Base-by-base conservation (phyloP, 2,329 filamentous ascomycete genomes). In the Aspergillus intermedius region DNA sequence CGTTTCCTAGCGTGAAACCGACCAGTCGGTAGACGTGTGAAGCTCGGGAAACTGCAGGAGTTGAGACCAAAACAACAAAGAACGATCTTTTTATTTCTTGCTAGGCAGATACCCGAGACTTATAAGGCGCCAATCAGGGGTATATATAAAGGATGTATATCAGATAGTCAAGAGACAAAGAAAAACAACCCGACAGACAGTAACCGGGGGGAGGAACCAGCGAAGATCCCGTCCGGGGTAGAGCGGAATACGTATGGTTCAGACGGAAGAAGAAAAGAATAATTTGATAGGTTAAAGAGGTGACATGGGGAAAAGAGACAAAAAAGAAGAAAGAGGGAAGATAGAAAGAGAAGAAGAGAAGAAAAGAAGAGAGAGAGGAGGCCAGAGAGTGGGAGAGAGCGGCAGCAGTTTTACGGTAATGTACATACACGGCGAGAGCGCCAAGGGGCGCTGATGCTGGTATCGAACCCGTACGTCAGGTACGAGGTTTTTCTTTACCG, bases 361-460 rank as follows among this genome's bases (percentile, higher is more conserved):
- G 39, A 47, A 25, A 42, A 41, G 48, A 42, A 25, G 32, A 17
- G 46, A 23, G n/a, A 23, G 28, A 47, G 43, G 28, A 47, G 43
- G 34, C 19, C 40, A 42, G 17, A 22, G 37, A 48, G 45, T 23
- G 23, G 17, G 34, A 35, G 34, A 22, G 34, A 37, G 42, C 42
- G 48, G 48, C 44, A 47, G 44, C 51, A 49, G 49, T 49, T 46
- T 45, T 54, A 43, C 28, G 6, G 25, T 35, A 34, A 45, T 19
- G 34, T 37, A 37, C 34, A 37, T 15, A 37, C 17, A n/a, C n/a
- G 17, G n/a, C 34, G n/a, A 37, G 34, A 37, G 34, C n/a, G n/a
- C 34, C 6, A 37, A 19, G 34, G 34, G 34, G 34, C 34, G 10
- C 34, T 37, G n/a, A 19, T 15, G 34, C 17, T 37, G 17, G 34